Percentiles rank a stretch among this genome's conserved stretches.
These are phyloP conservation scores for Populus alba DNA, from an alignment of 345 rosid species.

Conservation along the genomic window DNA sequence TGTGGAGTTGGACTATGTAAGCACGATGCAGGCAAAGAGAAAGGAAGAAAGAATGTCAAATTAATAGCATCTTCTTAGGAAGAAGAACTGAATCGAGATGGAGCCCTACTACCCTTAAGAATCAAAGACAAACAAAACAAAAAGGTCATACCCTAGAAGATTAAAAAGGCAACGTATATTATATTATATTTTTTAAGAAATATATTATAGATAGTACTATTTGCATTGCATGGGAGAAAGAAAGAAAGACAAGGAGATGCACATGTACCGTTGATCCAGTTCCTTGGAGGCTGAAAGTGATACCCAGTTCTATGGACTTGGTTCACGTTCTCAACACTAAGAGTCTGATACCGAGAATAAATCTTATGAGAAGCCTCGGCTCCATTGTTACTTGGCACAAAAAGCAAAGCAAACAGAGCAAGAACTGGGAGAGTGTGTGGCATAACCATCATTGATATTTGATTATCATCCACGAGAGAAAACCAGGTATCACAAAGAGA, in stretches of 20 bases:
- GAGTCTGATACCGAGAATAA: constrained; percentile 42
- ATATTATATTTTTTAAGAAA: too few species aligned
- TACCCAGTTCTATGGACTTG: constrained; percentile 54
- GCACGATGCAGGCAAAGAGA: too few species aligned
- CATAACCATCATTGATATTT: background rate
- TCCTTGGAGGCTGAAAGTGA: constrained; percentile 79
- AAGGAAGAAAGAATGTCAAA: too few species aligned
- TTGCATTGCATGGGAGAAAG: background rate
- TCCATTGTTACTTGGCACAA: constrained; percentile 15
- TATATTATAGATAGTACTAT: background rate
- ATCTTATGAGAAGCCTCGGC: constrained; percentile 51
- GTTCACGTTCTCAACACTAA: constrained; percentile 24
- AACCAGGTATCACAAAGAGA: background rate
- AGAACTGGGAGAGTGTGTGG: background rate
- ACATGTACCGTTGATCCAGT: constrained; percentile 82
- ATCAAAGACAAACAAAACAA: background rate
- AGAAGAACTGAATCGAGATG: too few species aligned
- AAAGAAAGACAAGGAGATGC: background rate
- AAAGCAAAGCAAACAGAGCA: background rate
- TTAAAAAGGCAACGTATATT: too few species aligned
- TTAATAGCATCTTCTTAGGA: too few species aligned
- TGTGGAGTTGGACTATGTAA: background rate
- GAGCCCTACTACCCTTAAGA: background rate
- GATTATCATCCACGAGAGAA: background rate
- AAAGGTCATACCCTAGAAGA: background rate